Conservation (phyloP, 148 eudicot genomes). For the Camellia japonica region DNA sequence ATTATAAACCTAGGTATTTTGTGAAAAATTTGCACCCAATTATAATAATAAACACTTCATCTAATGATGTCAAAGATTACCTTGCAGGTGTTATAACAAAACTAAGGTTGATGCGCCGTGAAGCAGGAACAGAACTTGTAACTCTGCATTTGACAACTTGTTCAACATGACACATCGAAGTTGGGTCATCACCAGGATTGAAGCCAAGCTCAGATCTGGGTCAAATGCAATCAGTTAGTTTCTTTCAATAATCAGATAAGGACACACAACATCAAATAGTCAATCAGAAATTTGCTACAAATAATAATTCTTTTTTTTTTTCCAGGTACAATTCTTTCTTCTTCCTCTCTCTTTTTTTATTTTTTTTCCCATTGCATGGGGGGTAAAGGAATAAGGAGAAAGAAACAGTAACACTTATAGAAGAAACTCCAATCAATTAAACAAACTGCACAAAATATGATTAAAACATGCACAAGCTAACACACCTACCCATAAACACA, state of each 20-base stretch:
- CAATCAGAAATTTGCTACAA: too few relatives aligned
- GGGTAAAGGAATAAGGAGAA: not conserved
- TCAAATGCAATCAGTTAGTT: slow-evolving; percentile 8
- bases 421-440: not conserved
- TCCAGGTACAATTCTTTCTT: too few relatives aligned
- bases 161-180: slow-evolving; percentile 82
- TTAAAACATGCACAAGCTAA: not conserved
- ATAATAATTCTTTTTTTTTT: not conserved
- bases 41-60: not conserved
- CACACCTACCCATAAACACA: not conserved
- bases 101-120: slow-evolving; percentile 77
- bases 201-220: slow-evolving; percentile 90
- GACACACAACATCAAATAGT: not conserved
- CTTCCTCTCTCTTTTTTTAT: too few relatives aligned
- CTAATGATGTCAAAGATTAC: slow-evolving; percentile 13
- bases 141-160: slow-evolving; percentile 98
- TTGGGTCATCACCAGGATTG: slow-evolving; percentile 64
- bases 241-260: not conserved
- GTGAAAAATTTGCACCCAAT: too few relatives aligned
- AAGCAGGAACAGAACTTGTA: slow-evolving; percentile 67
- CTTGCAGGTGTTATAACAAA: slow-evolving; percentile 64
- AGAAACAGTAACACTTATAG: not conserved
- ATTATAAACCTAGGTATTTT: too few relatives aligned
- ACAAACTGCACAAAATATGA: not conserved
- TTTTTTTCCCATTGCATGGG: too few relatives aligned